Conservation (phyloP, 371 early-diverging fungal genomes). For the Apophysomyces ossiformis region DNA sequence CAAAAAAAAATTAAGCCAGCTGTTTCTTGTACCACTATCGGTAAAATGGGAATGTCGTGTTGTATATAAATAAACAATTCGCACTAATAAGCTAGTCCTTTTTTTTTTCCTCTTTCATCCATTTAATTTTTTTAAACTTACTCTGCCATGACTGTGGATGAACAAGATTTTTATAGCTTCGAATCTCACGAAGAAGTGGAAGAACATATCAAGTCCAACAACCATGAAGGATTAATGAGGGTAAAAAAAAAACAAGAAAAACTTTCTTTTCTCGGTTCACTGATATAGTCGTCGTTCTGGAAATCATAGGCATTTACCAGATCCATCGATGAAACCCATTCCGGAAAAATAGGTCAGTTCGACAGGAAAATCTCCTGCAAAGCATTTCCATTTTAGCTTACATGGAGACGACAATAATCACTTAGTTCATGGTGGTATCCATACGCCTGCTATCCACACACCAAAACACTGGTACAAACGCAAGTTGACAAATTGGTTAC, state of each 20-base stretch:
- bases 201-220: conserved; percentile 23
- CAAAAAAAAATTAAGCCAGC: neutral
- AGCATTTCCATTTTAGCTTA: neutral
- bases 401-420: neutral
- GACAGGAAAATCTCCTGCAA: neutral
- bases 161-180: conserved; percentile 4
- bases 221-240: conserved; percentile 27
- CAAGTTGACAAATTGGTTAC: conserved; percentile 34
- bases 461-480: conserved; percentile 35
- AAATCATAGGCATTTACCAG: conserved; percentile 16
- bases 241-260: conserved; percentile 13
- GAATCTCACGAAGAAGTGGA: conserved; percentile 18
- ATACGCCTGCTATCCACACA: conserved; percentile 26
- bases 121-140: conserved; percentile 2
- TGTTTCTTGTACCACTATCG: conserved; percentile 4
- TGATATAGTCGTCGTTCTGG: too few species aligned
- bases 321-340: conserved; percentile 25
- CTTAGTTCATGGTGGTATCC: conserved; percentile 31
- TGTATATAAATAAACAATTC: neutral
- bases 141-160: conserved; percentile 15
- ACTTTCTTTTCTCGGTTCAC: too few species aligned
- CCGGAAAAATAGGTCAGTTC: conserved; percentile 18
- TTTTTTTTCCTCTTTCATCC: conserved; percentile 12
- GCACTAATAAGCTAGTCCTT: neutral
- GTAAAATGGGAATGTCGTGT: neutral